Percentiles rank a stretch among this genome's conserved stretches.
phyloP scores from a whole-genome alignment of 1,284 basidiomycete genomes.

The Ustilago nuda region DNA sequence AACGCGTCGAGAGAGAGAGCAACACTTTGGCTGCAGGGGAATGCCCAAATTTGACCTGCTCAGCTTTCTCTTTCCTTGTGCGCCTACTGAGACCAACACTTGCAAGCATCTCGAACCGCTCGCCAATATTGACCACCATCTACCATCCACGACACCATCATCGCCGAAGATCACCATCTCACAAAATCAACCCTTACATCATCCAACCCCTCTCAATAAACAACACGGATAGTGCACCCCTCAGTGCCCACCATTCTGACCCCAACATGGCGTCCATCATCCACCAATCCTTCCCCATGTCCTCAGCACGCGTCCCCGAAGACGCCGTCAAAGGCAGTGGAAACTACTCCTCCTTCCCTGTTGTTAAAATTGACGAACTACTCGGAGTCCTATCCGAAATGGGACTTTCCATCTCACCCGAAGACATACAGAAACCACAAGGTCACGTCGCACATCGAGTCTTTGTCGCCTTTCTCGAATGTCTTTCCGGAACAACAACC shows the following conservation, averaged over 20 bases:
- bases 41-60: too few species aligned
- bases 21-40: conserved; percentile 20
- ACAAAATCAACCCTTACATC: too few species aligned
- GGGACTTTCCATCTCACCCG: conserved; percentile 52
- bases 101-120: neutral
- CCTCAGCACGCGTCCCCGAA: conserved; percentile 41
- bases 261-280: conserved; percentile 36
- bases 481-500: conserved; percentile 54
- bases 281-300: conserved; percentile 41
- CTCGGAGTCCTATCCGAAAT: conserved; percentile 60
- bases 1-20: conserved; percentile 32
- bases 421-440: conserved; percentile 60
- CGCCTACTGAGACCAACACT: conserved; percentile 30
- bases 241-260: neutral
- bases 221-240: neutral
- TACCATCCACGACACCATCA: neutral
- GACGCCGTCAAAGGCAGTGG: conserved; percentile 47
- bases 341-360: conserved; percentile 64
- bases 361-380: conserved; percentile 59
- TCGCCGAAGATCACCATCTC: neutral
- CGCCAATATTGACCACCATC: conserved; percentile 8
- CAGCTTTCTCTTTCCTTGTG: neutral
- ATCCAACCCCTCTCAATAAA: neutral
- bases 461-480: conserved; percentile 62
- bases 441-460: conserved; percentile 53